Percentiles rank a stretch among this genome's conserved stretches.
Conservation (phyloP, 345 rosid species). For the Acer yangbiense region DNA sequence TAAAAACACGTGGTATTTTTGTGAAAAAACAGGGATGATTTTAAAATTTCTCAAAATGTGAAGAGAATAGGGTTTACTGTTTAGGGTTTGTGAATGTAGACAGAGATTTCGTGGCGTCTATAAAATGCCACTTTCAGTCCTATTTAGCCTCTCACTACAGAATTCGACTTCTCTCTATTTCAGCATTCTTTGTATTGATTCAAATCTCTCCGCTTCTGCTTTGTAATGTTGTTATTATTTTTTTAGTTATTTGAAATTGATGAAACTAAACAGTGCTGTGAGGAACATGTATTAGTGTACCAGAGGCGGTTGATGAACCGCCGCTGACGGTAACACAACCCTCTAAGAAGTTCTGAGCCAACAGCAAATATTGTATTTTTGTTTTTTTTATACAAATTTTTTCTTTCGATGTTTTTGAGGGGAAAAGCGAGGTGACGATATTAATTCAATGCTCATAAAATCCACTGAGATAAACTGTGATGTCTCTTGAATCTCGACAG, state of each 20-base stretch:
- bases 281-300: conserved; percentile 39
- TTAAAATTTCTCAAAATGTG: neutral
- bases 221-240: neutral
- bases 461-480: conserved; percentile 52
- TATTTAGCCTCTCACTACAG: fast-evolving
- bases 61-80: neutral
- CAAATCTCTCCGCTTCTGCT: no score
- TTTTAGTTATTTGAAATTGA: neutral
- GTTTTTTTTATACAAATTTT: no score
- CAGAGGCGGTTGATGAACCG: conserved; percentile 28
- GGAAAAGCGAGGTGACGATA: neutral
- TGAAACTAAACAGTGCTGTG: conserved; percentile 15
- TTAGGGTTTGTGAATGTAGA: conserved; percentile 18
- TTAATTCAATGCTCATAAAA: conserved; percentile 43
- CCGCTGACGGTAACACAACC: conserved; percentile 52
- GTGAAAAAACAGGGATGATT: no score
- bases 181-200: neutral
- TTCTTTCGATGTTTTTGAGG: no score
- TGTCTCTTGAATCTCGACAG: conserved; percentile 58
- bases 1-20: no score
- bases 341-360: conserved; percentile 74
- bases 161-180: neutral
- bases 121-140: neutral
- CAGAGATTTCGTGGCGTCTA: neutral
- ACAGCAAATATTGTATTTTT: neutral